These are phyloP conservation scores for Backusella westeae DNA, from an alignment of 192 early-diverging fungal species.

Conservation along the genomic window DNA sequence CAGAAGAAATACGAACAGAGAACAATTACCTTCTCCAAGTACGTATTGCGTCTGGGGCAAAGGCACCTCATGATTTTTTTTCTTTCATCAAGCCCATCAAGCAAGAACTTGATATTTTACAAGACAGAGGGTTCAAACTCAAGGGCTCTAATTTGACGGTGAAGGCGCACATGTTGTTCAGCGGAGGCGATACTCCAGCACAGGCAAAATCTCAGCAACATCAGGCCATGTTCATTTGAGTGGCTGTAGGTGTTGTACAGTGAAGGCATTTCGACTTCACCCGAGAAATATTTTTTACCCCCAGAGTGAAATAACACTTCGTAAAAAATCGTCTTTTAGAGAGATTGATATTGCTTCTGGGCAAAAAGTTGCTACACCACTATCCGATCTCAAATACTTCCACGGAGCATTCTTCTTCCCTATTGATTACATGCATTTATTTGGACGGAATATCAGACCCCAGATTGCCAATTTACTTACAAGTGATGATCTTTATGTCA, in stretches of 20 bases:
- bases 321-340: too few species aligned
- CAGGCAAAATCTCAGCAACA: too few species aligned
- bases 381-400: neutral
- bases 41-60: too few species aligned
- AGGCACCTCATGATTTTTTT: neutral
- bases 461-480: neutral
- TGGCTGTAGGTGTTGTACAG: too few species aligned
- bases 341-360: neutral
- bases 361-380: neutral
- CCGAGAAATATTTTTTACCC: too few species aligned
- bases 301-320: too few species aligned
- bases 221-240: too few species aligned
- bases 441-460: neutral
- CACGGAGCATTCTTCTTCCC: neutral
- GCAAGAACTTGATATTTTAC: neutral
- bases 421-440: neutral
- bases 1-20: too few species aligned
- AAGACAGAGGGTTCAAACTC: neutral
- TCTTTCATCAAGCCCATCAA: neutral
- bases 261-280: too few species aligned
- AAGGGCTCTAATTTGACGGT: neutral
- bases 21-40: too few species aligned
- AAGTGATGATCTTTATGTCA: neutral
- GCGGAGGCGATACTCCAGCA: too few species aligned
- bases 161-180: neutral